A percentile compares a stretch with the other conserved stretches of the same genome.
Conservation (phyloP, 805 yeast species). For the Schizosaccharomyces cryophilus region DNA sequence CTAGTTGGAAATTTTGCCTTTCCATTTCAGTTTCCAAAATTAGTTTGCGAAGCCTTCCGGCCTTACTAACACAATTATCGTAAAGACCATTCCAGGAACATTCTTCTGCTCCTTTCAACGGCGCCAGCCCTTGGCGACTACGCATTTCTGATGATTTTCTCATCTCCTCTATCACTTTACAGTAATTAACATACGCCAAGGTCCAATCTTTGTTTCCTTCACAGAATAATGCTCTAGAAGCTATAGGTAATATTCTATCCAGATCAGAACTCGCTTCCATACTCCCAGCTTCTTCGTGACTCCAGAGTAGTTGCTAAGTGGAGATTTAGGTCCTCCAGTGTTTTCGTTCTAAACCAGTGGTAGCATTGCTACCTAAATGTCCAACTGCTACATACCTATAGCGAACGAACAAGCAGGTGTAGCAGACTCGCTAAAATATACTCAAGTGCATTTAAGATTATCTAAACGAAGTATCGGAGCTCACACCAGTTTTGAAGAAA, state of each 20-base stretch:
- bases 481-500: neutral
- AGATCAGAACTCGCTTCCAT: neutral
- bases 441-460: neutral
- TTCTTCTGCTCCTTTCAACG: neutral
- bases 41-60: neutral
- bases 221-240: neutral
- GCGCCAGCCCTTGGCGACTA: neutral
- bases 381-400: too few species aligned
- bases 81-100: neutral
- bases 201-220: neutral
- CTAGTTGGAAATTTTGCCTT: neutral
- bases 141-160: neutral
- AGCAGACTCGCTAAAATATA: too few species aligned
- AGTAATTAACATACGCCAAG: neutral
- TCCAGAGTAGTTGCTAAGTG: too few species aligned
- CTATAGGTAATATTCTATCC: neutral
- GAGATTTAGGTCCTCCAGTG: too few species aligned
- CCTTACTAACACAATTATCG: neutral
- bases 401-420: too few species aligned
- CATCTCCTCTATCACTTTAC: neutral
- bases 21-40: neutral
- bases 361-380: too few species aligned
- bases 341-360: too few species aligned
- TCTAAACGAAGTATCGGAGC: neutral
- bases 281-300: too few species aligned